Percentiles rank a stretch among this genome's conserved stretches.
Conservation (phyloP, 2,329 filamentous ascomycete genomes). For the Aspergillus sp. region DNA sequence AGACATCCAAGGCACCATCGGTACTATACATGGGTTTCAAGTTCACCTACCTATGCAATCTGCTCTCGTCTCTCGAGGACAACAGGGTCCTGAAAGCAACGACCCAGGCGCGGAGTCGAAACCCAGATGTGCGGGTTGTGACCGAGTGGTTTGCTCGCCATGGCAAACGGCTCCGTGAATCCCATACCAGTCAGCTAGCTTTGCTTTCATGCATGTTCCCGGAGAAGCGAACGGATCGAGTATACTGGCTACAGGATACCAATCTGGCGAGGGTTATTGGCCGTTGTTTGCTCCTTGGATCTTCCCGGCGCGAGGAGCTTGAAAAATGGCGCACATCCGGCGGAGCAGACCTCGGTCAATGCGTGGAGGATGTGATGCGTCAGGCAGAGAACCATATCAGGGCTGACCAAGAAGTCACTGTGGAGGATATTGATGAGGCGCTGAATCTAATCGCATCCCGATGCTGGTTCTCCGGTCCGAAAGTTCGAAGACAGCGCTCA, state of each 20-base stretch:
- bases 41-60: constrained; percentile 71
- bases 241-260: constrained; percentile 67
- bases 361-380: constrained; percentile 64
- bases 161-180: constrained; percentile 56
- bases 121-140: constrained; percentile 49
- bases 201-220: constrained; percentile 76
- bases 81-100: constrained; percentile 39
- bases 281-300: constrained; percentile 64
- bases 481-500: constrained; percentile 48
- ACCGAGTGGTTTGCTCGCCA: constrained; percentile 69
- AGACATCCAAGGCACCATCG: background rate
- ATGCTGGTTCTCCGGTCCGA: constrained; percentile 69
- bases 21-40: constrained; percentile 42
- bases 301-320: constrained; percentile 61
- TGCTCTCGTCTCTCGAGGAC: constrained; percentile 67
- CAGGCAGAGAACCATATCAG: constrained; percentile 53
- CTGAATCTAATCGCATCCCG: constrained; percentile 67
- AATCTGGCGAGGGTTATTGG: constrained; percentile 67
- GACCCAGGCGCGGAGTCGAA: constrained; percentile 26
- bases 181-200: constrained; percentile 59
- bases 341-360: constrained; percentile 68
- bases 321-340: constrained; percentile 61
- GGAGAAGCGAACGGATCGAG: constrained; percentile 72
- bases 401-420: constrained; percentile 52
- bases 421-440: constrained; percentile 70